Base-by-base conservation (phyloP, 345 rosid species). In the Salix udensis region DNA sequence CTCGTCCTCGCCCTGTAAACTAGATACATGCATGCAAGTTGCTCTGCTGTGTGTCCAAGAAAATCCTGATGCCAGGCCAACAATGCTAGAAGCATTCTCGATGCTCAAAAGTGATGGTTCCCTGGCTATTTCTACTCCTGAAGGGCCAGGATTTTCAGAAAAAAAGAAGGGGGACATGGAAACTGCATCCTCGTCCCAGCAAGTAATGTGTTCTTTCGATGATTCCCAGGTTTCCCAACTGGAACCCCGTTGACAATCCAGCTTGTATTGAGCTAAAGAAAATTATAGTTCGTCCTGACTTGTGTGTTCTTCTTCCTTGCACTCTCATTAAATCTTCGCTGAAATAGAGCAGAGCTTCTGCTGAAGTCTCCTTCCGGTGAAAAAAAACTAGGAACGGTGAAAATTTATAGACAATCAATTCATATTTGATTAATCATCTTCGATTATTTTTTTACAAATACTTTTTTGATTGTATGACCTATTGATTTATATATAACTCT, bases 141-240 rank as follows among this genome's bases (percentile, higher is more conserved):
- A 61, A 61, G 39, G 36, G 4, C 76, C 76, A 4, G 60, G 58
- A 14, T 73, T 73, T 73, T 39, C 76, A 10, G 68, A 16, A n/a
- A 75, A 19, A 34, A 28, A 10, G 4, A 62, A 21, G 15, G 30
- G 26, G 62, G 24, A 37, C 30, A 42, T 65, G 40, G 69, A 12
- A 7, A 31, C 31, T 14, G 52, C 50, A 15, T 77, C 76, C 14
- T 26, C 65, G 14, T 48, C 73, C 2, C 53, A 46, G 50, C 50
- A 46, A 46, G 16, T 2, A 46, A 46, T 46, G 50, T 46, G 50
- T 46, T 46, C 50, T 12, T 46, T 65, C 53, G 76, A 83, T 62
- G 83, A 83, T 48, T 52, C 77, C 7, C 26, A 83, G 3, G 37
- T 83, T 28, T 79, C 87, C 16, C 40, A 82, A 58, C 7, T 87